Percentiles rank a stretch among this genome's conserved stretches.
Conservation (phyloP, 1,139 yeast species). For the Scheffersomyces titani region DNA sequence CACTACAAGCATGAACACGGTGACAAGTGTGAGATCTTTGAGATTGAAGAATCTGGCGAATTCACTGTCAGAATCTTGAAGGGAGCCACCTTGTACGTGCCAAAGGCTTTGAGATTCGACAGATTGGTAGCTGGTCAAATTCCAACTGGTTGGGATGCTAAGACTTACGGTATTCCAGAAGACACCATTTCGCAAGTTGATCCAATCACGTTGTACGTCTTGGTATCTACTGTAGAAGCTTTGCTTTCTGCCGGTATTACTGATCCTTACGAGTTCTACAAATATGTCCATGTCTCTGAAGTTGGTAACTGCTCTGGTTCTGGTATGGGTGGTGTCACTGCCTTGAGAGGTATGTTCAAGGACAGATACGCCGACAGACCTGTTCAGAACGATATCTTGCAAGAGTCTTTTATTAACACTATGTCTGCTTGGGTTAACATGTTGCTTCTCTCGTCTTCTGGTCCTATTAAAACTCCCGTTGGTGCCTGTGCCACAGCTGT, state of each 20-base stretch:
- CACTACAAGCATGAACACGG: constrained; percentile 94
- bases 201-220: constrained; percentile 88
- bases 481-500: constrained; percentile 99
- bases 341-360: constrained; percentile 96
- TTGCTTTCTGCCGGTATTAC: constrained; percentile 91
- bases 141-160: constrained; percentile 98
- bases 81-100: constrained; percentile 90
- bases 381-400: constrained; percentile 94
- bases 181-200: constrained; percentile 94
- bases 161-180: constrained; percentile 90
- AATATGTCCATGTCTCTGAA: constrained; percentile 96
- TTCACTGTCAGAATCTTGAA: constrained; percentile 85
- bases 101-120: constrained; percentile 94
- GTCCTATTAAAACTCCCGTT: constrained; percentile 98
- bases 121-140: constrained; percentile 98
- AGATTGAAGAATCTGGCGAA: constrained; percentile 87
- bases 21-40: constrained; percentile 89
- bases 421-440: constrained; percentile 99
- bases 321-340: constrained; percentile 99
- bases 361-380: constrained; percentile 91
- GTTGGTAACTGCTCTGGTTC: constrained; percentile 99
- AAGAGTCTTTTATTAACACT: constrained; percentile 97
- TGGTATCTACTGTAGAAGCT: constrained; percentile 95
- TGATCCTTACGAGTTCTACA: constrained; percentile 97
- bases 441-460: constrained; percentile 95